phyloP scores from a whole-genome alignment of 1,284 basidiomycete species.

The Anthracocystis panici-leucophaei region DNA sequence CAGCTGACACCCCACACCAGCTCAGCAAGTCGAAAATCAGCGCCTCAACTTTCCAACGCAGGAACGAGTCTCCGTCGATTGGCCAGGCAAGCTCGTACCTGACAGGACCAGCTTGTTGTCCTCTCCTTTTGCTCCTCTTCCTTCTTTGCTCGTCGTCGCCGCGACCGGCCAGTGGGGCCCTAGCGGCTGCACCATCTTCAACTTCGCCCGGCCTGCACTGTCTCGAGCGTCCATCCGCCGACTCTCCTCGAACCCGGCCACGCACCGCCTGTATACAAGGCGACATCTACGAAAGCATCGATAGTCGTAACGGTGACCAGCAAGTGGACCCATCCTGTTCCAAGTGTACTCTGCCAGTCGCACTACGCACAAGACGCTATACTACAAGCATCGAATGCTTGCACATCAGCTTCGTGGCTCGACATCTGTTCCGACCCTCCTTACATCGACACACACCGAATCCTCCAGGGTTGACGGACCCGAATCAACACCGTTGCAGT shows the following conservation, averaged over 20 bases:
- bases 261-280: neutral
- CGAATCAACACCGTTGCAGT: conserved; percentile 31
- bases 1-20: conserved; percentile 15
- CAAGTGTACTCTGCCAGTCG: neutral
- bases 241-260: neutral
- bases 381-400: conserved; percentile 4
- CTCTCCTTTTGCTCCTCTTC: conserved; percentile 8
- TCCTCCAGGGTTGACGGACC: conserved; percentile 34
- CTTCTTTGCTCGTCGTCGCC: conserved; percentile 13
- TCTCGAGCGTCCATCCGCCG: neutral
- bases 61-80: neutral
- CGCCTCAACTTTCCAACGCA: neutral
- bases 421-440: neutral
- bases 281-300: neutral
- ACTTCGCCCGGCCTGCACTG: neutral
- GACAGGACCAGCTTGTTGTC: neutral
- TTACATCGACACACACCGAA: conserved; percentile 4
- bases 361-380: neutral
- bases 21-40: conserved; percentile 7
- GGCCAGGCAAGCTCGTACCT: neutral
- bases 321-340: neutral
- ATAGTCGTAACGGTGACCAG: neutral
- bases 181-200: neutral
- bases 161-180: conserved; percentile 10
- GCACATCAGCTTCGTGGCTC: neutral